Conservation (phyloP, 148 eudicot genomes). For the Fagopyrum tataricum region DNA sequence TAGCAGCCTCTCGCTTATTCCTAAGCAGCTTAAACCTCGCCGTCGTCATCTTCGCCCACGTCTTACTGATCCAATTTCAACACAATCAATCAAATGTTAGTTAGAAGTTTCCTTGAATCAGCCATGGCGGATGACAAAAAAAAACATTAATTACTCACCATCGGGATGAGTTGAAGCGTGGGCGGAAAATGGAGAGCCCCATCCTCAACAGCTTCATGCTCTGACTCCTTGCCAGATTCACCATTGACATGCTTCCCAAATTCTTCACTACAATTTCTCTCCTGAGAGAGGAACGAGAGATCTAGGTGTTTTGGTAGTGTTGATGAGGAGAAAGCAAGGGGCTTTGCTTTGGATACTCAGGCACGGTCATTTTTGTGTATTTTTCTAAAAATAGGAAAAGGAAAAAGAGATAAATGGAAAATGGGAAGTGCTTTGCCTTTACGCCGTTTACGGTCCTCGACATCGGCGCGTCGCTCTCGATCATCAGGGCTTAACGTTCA, state of each 20-base stretch:
- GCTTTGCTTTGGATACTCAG: neutral
- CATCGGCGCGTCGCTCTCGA: neutral
- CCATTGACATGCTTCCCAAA: conserved; percentile 26
- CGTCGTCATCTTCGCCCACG: conserved; percentile 78
- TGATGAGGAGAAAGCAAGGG: neutral
- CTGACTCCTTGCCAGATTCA: conserved; percentile 29
- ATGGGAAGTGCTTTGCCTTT: conserved; percentile 7
- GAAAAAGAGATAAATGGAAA: neutral
- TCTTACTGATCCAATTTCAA: conserved; percentile 43
- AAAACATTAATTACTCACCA: conserved; percentile 31
- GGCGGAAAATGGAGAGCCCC: conserved; percentile 40
- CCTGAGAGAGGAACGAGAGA: neutral
- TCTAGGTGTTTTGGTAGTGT: neutral
- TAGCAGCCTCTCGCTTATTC: conserved; percentile 73
- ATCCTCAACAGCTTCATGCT: conserved; percentile 54
- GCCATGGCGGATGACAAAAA: conserved; percentile 7
- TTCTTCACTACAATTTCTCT: neutral
- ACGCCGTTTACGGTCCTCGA: neutral
- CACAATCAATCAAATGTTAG: neutral
- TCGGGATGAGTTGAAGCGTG: conserved; percentile 72
- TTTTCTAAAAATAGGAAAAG: neutral
- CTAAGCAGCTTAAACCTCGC: conserved; percentile 83
- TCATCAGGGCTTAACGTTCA: neutral
- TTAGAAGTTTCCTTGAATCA: neutral
- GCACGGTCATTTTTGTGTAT: conserved; percentile 1